Evolutionary conservation across 2,329 filamentous ascomycete species (phyloP).

Genomic region (Ophiostoma quercus): DNA sequence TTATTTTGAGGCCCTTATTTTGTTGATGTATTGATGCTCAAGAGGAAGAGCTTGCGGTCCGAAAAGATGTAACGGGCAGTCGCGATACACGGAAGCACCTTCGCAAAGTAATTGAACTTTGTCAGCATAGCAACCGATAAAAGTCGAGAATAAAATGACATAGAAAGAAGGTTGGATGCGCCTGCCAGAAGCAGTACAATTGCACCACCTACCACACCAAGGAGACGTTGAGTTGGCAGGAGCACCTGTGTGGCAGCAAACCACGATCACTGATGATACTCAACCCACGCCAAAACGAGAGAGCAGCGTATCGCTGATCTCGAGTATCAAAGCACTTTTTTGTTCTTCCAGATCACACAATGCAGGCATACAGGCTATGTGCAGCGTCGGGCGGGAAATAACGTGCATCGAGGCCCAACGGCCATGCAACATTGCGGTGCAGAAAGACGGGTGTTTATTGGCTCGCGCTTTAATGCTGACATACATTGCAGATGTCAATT

Average conservation of each 20-base stretch:
- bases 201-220: neutral
- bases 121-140: too few species aligned
- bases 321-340: neutral
- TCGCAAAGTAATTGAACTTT: neutral
- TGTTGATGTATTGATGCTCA: too few species aligned
- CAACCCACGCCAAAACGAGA: neutral
- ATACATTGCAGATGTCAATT: neutral
- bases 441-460: neutral
- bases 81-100: neutral
- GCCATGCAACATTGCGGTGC: slow-evolving; percentile 2
- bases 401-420: slow-evolving; percentile 1
- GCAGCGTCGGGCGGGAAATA: neutral
- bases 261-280: neutral
- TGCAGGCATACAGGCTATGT: neutral
- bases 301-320: neutral
- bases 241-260: neutral
- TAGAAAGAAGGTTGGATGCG: neutral
- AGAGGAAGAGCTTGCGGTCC: too few species aligned
- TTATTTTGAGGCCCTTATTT: too few species aligned
- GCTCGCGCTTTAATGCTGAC: neutral
- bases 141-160: neutral
- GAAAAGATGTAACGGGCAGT: neutral
- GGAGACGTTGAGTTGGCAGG: neutral
- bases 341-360: neutral
- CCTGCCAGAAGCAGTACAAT: neutral